A percentile compares a stretch with the other conserved stretches of the same genome.
Conservation (phyloP, 352 stramenopile species). For the Aphanomyces invadans region DNA sequence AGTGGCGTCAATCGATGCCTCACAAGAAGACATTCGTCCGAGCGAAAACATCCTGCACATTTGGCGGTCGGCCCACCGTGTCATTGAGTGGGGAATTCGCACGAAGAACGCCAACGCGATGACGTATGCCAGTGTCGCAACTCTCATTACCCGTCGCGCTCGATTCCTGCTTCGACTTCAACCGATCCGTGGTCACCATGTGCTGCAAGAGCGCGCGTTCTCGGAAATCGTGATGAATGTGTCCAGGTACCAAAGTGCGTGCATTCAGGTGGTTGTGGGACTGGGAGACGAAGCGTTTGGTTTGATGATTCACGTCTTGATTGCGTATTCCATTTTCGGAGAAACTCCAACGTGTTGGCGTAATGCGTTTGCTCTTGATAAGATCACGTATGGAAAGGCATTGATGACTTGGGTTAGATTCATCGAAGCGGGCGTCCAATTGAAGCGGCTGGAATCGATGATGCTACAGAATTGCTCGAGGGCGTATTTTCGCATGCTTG, state of each 20-base stretch:
- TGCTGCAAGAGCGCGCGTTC: slow-evolving; percentile 73
- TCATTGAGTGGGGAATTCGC: slow-evolving; percentile 85
- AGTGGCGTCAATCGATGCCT: slow-evolving; percentile 17
- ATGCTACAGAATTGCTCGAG: slow-evolving; percentile 67
- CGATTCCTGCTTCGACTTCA: slow-evolving; percentile 79
- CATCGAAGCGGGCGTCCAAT: not conserved
- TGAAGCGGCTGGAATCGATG: slow-evolving; percentile 42
- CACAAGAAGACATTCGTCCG: slow-evolving; percentile 62
- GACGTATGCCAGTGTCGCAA: slow-evolving; percentile 71
- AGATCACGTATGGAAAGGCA: too few relatives aligned
- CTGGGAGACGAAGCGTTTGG: too few relatives aligned
- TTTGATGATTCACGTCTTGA: too few relatives aligned
- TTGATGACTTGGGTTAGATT: slow-evolving; percentile 6
- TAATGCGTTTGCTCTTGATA: not conserved
- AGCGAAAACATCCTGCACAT: slow-evolving; percentile 87
- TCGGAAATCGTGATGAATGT: slow-evolving; percentile 80
- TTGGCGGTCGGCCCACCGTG: slow-evolving; percentile 78
- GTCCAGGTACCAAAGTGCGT: slow-evolving; percentile 47
- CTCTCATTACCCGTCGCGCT: slow-evolving; percentile 72
- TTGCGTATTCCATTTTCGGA: too few relatives aligned
- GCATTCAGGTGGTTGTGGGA: not conserved
- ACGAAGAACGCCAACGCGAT: slow-evolving; percentile 84
- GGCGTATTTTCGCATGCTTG: slow-evolving; percentile 70
- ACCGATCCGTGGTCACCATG: slow-evolving; percentile 48
- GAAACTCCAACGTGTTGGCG: not conserved